Percentiles rank a stretch among this genome's conserved stretches.
phyloP scores from a whole-genome alignment of 768 basidiomycete genomes.

The Kwoniella heveanensis region DNA sequence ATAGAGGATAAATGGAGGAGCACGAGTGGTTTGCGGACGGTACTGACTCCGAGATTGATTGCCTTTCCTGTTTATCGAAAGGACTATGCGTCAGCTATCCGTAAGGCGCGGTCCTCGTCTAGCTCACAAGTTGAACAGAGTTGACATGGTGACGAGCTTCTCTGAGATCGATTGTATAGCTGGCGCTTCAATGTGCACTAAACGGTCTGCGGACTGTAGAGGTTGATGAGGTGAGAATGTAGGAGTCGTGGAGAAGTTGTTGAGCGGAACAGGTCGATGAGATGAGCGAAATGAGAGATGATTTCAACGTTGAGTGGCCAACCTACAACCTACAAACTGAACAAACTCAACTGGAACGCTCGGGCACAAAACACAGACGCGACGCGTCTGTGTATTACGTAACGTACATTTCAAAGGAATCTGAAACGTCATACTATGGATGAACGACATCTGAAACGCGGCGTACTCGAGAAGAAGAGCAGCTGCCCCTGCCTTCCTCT shows the following conservation, averaged over 20 bases:
- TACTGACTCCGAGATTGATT: conserved; percentile 43
- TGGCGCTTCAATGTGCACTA: too few species aligned
- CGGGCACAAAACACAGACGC: not conserved
- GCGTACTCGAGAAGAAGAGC: too few species aligned
- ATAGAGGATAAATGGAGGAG: too few species aligned
- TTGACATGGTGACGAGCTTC: conserved; percentile 40
- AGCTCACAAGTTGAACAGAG: conserved; percentile 54
- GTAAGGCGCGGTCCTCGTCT: not conserved
- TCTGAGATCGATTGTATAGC: too few species aligned
- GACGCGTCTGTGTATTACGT: not conserved
- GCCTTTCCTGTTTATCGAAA: conserved; percentile 29
- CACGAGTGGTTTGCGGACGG: not conserved
- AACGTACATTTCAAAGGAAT: not conserved
- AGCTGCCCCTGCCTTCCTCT: too few species aligned
- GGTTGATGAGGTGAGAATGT: too few species aligned
- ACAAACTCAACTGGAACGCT: too few species aligned
- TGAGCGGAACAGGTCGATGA: too few species aligned
- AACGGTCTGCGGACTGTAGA: too few species aligned
- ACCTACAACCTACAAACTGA: too few species aligned
- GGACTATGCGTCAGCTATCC: conserved; percentile 16
- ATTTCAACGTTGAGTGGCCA: not conserved
- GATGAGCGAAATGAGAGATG: too few species aligned
- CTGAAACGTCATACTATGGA: conserved; percentile 1
- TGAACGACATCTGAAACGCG: not conserved
- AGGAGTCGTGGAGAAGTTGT: too few species aligned